Evolutionary conservation across 352 stramenopile species (phyloP), one percentile per base, ranked within the genome.

Genomic region (Phytophthora europaea): DNA sequence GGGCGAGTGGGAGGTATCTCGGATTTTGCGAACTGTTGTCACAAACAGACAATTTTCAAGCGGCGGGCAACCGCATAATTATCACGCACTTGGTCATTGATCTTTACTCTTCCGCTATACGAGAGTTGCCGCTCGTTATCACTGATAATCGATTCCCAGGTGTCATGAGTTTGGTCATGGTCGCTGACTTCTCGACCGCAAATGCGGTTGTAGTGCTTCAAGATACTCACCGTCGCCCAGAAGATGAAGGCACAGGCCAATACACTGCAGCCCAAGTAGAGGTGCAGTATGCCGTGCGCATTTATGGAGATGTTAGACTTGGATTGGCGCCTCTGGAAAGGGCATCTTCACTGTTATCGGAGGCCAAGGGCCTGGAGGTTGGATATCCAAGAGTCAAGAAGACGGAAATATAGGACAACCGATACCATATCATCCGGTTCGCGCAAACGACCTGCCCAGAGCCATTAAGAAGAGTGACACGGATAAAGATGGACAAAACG

Each of bases 1-100:
- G 61, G 48, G 50, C 20, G 61, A 67, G 34, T 59, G 34, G 48
- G 33, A 67, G 18, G 34, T 60, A 59, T 59, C 60, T 16, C 20
- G 57, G 18, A 18, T 43, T 28, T 45, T 59, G 20, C 6, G 28
- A 15, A 48, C 60, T 31, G 22, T 59, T 12, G 34, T 67, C 20
- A 60, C 18, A 2, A 67, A 67, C n/a, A 54, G 33, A 60, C 2
- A 33, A 60, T 6, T 59, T 67, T 20, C 20, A 38, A 47, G 28
- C 48, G 1, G 16, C 43, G 6, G 33, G 59, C 12, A 53, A 67
- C 16, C 18, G 60, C 22, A 15, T 15, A 16, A 31, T 31, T 13
- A 40, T 59, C n/a, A 53, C 48, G 3, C 60, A 67, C 48, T 38
- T 9, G 33, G 33, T 38, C 33, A 38, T 38, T 38, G 33, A 38